A percentile compares a stretch with the other conserved stretches of the same genome.
These are phyloP conservation scores for Pelagophyceae sp. DNA, from an alignment of 352 stramenopile species.

Conservation along the genomic window DNA sequence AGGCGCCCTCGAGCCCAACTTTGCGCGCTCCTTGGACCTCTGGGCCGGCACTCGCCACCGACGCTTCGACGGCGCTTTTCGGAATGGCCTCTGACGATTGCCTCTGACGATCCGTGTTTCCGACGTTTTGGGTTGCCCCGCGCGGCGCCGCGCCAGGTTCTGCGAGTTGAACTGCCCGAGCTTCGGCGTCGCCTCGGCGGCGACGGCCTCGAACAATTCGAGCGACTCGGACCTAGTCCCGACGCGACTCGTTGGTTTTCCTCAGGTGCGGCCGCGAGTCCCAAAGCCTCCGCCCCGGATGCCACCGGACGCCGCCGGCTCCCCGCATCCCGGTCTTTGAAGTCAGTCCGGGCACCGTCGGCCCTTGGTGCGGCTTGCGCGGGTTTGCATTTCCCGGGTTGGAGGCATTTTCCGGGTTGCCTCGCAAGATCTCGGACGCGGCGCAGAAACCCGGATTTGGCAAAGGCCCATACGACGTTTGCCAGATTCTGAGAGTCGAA, in stretches of 20 bases:
- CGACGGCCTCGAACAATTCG: neutral
- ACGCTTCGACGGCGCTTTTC: no score
- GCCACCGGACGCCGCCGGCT: neutral
- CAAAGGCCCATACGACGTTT: neutral
- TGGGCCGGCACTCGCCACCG: no score
- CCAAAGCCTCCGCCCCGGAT: no score
- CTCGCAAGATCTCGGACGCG: neutral
- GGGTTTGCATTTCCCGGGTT: neutral
- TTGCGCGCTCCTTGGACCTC: no score
- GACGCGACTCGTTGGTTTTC: neutral
- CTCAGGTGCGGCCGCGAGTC: neutral
- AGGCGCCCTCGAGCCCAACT: no score
- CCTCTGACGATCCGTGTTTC: no score
- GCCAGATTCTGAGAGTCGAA: neutral
- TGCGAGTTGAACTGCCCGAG: neutral
- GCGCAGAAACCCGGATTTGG: neutral
- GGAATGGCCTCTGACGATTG: no score
- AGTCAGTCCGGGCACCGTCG: neutral
- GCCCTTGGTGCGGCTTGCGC: neutral
- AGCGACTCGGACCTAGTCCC: neutral
- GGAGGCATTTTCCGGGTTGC: neutral
- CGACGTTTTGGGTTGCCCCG: no score
- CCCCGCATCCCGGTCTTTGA: neutral
- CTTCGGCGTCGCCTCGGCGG: neutral
- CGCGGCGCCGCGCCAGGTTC: neutral